A percentile compares a stretch with the other conserved stretches of the same genome.
Conservation (phyloP, 1,284 basidiomycete species). For the Cronartium quercuum region DNA sequence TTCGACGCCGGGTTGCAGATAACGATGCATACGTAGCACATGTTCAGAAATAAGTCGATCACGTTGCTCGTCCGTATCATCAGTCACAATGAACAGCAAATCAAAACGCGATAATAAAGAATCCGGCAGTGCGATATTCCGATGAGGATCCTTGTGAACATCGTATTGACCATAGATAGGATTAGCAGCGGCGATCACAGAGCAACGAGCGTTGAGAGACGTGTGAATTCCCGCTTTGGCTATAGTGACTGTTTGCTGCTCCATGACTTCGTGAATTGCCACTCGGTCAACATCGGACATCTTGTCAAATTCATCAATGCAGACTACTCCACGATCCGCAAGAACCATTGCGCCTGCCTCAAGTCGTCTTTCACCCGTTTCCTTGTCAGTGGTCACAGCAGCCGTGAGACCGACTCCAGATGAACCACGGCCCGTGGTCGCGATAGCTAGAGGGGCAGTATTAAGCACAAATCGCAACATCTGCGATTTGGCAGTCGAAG, state of each 20-base stretch:
- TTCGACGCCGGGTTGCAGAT: conserved; percentile 90
- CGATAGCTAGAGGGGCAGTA: conserved; percentile 93
- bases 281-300: conserved; percentile 98
- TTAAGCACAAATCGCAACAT: conserved; percentile 92
- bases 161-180: conserved; percentile 99
- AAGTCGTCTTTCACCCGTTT: conserved; percentile 84
- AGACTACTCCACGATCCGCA: conserved; percentile 97
- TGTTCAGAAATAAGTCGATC: conserved; percentile 96
- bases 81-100: conserved; percentile 93
- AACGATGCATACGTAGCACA: conserved; percentile 94
- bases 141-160: conserved; percentile 98
- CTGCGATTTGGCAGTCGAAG: conserved; percentile 95
- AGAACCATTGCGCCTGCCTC: conserved; percentile 99
- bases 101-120: conserved; percentile 99
- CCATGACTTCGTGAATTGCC: conserved; percentile 99
- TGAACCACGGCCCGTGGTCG: conserved; percentile 92
- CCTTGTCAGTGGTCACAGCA: conserved; percentile 97
- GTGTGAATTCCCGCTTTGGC: conserved; percentile 99
- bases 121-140: conserved; percentile 96
- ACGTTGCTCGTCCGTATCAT: conserved; percentile 90
- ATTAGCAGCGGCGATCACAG: conserved; percentile 95
- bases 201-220: conserved; percentile 93
- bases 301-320: conserved; percentile 99
- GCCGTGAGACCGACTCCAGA: conserved; percentile 98
- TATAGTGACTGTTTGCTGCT: conserved; percentile 92